phyloP scores from a whole-genome alignment of 2,329 filamentous ascomycete genomes.

The Knoxdaviesia capensis region DNA sequence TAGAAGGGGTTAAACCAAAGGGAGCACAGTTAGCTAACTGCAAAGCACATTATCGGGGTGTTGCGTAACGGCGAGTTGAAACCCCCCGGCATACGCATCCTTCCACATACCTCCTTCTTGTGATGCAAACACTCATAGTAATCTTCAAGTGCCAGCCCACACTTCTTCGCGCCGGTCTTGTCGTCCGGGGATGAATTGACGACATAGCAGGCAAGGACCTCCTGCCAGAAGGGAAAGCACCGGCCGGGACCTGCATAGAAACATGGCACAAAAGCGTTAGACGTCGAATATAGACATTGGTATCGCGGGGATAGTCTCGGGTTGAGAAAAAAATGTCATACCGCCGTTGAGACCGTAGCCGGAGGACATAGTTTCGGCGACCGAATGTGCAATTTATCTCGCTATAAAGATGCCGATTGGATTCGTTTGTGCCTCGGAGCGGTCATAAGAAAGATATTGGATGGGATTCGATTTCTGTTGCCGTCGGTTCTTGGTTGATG shows the following conservation, averaged over 20 bases:
- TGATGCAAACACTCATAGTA: constrained; percentile 99
- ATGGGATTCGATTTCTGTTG: no score
- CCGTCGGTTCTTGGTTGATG: no score
- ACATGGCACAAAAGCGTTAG: background rate
- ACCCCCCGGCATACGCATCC: no score
- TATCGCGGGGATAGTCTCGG: background rate
- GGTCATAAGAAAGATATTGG: no score
- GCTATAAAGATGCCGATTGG: no score
- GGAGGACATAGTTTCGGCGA: constrained; percentile 41
- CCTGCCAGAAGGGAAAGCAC: constrained; percentile 99
- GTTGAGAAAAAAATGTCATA: constrained; percentile 19
- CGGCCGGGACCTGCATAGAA: constrained; percentile 35
- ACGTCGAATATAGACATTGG: no score
- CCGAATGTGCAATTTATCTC: no score
- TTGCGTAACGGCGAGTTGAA: constrained; percentile 4
- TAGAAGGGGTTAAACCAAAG: constrained; percentile 14
- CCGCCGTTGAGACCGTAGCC: constrained; percentile 68
- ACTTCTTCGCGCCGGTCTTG: constrained; percentile 70
- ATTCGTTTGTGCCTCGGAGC: no score
- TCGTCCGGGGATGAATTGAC: constrained; percentile 73
- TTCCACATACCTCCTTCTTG: constrained; percentile 76
- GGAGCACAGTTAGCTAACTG: constrained; percentile 2
- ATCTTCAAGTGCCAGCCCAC: constrained; percentile 68
- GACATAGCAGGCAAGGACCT: constrained; percentile 94
- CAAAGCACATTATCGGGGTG: background rate